phyloP scores from a whole-genome alignment of 1,284 basidiomycete species.

The Erythrobasidium hasegawianum region DNA sequence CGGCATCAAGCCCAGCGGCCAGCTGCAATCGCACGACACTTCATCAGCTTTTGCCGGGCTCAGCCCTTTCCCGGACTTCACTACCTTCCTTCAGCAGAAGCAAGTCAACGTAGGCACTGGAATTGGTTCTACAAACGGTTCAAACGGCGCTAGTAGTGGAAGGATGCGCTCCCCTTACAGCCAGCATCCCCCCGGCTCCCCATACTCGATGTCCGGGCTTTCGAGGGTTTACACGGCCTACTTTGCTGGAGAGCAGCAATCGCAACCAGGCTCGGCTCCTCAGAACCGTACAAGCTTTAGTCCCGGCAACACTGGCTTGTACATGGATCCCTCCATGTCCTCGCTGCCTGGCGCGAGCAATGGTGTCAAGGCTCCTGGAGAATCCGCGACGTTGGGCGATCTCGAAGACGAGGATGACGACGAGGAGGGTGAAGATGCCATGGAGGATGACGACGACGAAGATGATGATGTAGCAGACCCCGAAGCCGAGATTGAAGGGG shows the following conservation, averaged over 20 bases:
- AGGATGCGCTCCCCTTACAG: not conserved
- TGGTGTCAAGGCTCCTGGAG: not conserved
- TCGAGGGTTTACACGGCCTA: slow-evolving; percentile 8
- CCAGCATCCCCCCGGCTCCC: not conserved
- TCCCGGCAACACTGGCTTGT: not conserved
- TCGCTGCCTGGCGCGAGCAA: not conserved
- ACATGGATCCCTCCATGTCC: not conserved
- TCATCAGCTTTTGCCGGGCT: not conserved
- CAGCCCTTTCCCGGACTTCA: slow-evolving; percentile 3
- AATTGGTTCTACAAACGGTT: not conserved
- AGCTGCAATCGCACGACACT: too few relatives aligned
- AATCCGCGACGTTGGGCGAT: not conserved
- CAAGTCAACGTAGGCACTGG: too few relatives aligned
- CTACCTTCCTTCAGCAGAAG: not conserved
- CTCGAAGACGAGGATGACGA: slow-evolving; percentile 52
- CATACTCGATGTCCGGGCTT: not conserved
- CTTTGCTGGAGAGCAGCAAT: not conserved
- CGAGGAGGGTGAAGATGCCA: slow-evolving; percentile 44
- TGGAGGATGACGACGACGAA: slow-evolving; percentile 20
- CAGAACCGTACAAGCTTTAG: not conserved
- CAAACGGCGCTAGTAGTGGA: not conserved
- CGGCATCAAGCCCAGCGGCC: too few relatives aligned
- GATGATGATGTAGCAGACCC: slow-evolving; percentile 19
- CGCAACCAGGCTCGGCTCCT: not conserved
- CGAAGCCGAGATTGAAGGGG: slow-evolving; percentile 21